Evolutionary conservation across 1,284 basidiomycete genomes (phyloP).

Genomic region (Ceratobasidium sp.): DNA sequence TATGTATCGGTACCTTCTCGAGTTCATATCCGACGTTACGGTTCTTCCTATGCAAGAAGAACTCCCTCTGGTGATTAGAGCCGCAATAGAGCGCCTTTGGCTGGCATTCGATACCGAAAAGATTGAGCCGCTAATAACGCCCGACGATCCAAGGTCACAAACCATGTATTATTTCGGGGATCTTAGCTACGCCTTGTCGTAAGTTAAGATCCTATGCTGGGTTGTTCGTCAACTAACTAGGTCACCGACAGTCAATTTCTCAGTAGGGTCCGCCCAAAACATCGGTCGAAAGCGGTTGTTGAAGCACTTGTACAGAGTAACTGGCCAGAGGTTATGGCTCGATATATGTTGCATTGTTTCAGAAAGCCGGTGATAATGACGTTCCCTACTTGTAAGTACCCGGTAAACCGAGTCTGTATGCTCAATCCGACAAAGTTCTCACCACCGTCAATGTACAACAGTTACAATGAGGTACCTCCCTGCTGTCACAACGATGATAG

Average conservation of each 20-base stretch:
- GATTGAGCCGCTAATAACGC: background rate
- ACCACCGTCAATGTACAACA: too few species aligned
- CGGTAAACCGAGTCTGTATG: background rate
- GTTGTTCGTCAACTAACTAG: background rate
- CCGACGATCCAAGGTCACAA: constrained; percentile 11
- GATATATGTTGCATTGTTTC: constrained; percentile 17
- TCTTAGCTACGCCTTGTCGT: background rate
- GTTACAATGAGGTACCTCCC: background rate
- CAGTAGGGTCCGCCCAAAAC: background rate
- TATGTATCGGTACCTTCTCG: constrained; percentile 21
- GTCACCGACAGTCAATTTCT: background rate
- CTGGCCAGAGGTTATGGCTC: constrained; percentile 8
- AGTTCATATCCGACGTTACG: constrained; percentile 14
- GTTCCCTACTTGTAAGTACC: constrained; percentile 10
- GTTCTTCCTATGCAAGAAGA: background rate
- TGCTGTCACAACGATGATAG: background rate
- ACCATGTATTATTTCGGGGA: constrained; percentile 21
- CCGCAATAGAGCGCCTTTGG: constrained; percentile 22
- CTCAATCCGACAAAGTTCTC: too few species aligned
- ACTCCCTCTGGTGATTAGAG: constrained; percentile 4
- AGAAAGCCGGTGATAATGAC: background rate
- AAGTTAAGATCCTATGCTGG: background rate
- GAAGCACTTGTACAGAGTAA: constrained; percentile 9
- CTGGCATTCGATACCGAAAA: constrained; percentile 18
- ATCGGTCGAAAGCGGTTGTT: background rate